A percentile compares a stretch with the other conserved stretches of the same genome.
Evolutionary conservation across 306 rosid species (phyloP).

Genomic region (Corylus heterophylla): DNA sequence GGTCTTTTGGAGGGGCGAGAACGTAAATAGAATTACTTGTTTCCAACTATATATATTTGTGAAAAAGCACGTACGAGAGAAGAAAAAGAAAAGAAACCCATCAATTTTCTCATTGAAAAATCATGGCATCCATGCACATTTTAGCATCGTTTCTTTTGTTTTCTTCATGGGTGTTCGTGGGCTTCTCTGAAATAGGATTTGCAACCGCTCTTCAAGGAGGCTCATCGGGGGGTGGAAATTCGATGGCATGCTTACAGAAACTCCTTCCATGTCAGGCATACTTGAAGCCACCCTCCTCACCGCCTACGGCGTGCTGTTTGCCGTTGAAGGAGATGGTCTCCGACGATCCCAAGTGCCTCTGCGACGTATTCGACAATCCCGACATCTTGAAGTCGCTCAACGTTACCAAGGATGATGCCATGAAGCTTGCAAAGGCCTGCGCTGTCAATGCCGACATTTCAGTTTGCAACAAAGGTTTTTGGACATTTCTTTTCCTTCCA

Average conservation of each 20-base stretch:
- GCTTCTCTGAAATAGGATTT: background rate
- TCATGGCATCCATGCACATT: conserved; percentile 20
- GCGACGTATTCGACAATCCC: conserved; percentile 35
- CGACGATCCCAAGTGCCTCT: conserved; percentile 35
- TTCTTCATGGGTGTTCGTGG: conserved; percentile 20
- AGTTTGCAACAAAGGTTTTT: conserved; percentile 42
- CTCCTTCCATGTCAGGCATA: conserved; percentile 52
- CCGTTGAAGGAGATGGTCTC: conserved; percentile 37
- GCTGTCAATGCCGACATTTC: conserved; percentile 30
- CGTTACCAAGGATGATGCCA: conserved; percentile 34
- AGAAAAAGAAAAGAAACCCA: no score
- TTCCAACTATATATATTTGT: no score
- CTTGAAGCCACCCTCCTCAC: conserved; percentile 24
- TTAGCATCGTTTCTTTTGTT: conserved; percentile 17
- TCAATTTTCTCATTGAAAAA: no score
- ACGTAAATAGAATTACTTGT: no score
- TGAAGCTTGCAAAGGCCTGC: conserved; percentile 60
- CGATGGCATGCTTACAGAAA: conserved; percentile 48
- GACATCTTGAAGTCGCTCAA: conserved; percentile 18
- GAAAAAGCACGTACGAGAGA: no score
- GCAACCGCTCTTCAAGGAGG: no score
- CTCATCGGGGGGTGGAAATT: no score
- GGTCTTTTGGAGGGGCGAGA: background rate
- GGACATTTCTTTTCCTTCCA: background rate
- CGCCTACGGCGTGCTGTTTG: conserved; percentile 41